Percentiles rank a stretch among this genome's conserved stretches.
These are phyloP conservation scores for Cryptococcus amylolentus DNA, from an alignment of 1,284 basidiomycete genomes.

Conservation along the genomic window DNA sequence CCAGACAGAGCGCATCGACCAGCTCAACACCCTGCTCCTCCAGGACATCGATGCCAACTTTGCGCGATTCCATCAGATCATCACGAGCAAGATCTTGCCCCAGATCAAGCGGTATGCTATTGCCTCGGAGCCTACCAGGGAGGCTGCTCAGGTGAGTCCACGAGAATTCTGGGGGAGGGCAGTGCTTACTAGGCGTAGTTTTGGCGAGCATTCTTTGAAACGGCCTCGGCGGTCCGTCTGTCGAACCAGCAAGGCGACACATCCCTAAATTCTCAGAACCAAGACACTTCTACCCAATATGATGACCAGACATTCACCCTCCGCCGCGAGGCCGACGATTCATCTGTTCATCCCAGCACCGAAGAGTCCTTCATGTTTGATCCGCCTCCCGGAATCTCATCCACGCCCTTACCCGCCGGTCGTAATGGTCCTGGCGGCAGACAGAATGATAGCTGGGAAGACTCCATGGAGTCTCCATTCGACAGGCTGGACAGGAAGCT, in stretches of 20 bases:
- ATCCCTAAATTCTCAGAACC: conserved; percentile 1
- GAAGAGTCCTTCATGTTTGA: conserved; percentile 39
- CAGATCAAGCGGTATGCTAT: conserved; percentile 84
- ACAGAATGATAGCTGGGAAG: conserved; percentile 57
- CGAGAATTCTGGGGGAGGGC: not conserved
- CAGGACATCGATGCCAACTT: conserved; percentile 93
- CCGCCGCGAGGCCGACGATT: conserved; percentile 20
- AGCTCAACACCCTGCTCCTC: conserved; percentile 74
- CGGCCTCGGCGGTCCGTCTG: conserved; percentile 79
- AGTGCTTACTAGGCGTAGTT: conserved; percentile 57
- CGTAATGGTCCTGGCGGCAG: conserved; percentile 11
- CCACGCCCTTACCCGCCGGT: conserved; percentile 35
- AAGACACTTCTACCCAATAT: conserved; percentile 20
- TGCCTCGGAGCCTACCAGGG: conserved; percentile 78
- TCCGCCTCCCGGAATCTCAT: conserved; percentile 24
- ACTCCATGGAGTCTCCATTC: conserved; percentile 70
- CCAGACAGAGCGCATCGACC: conserved; percentile 85
- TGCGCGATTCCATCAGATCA: conserved; percentile 79
- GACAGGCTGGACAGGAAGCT: conserved; percentile 67
- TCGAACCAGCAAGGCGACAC: conserved; percentile 58
- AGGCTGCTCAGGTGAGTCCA: conserved; percentile 71
- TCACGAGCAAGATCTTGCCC: conserved; percentile 75
- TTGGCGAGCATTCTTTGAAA: conserved; percentile 93
- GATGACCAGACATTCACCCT: conserved; percentile 36
- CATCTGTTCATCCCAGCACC: conserved; percentile 10